Conservation (phyloP, 306 rosid genomes). For the Lotus japonicus region DNA sequence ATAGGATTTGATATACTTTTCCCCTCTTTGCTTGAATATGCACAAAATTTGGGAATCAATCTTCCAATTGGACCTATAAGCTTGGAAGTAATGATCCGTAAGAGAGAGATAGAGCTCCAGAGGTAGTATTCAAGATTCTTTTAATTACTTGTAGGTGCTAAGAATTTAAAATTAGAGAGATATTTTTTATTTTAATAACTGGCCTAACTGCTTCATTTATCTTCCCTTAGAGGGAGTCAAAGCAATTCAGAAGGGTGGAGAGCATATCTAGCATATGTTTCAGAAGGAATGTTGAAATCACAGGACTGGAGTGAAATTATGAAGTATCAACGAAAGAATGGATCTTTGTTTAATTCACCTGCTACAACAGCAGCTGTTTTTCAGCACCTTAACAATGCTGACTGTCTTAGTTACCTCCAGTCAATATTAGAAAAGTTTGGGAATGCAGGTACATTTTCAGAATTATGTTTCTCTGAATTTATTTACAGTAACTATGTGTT, state of each 20-base stretch:
- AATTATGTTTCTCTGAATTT: not conserved
- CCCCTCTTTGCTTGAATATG: constrained; percentile 49
- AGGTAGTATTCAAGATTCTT: constrained; percentile 27
- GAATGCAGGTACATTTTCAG: constrained; percentile 46
- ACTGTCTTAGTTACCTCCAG: constrained; percentile 56
- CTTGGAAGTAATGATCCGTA: constrained; percentile 37
- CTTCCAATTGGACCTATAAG: constrained; percentile 30
- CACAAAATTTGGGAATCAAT: constrained; percentile 42
- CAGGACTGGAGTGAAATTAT: constrained; percentile 54
- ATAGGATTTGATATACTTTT: constrained; percentile 62
- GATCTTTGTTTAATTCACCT: constrained; percentile 76
- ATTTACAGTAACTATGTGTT: not conserved
- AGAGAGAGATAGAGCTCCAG: constrained; percentile 47
- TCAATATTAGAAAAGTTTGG: constrained; percentile 54
- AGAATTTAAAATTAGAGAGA: not conserved
- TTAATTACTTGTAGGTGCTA: not conserved
- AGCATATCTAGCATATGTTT: constrained; percentile 69
- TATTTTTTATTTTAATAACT: not conserved
- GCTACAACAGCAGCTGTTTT: constrained; percentile 76
- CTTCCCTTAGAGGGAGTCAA: constrained; percentile 30
- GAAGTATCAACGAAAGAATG: constrained; percentile 80
- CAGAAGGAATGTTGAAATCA: constrained; percentile 58
- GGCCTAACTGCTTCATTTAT: not conserved
- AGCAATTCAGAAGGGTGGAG: constrained; percentile 57
- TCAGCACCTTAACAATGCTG: constrained; percentile 46